Evolutionary conservation across 805 yeast genomes (phyloP), one percentile per base, ranked within the genome.

Genomic region (Candida vaughaniae): DNA sequence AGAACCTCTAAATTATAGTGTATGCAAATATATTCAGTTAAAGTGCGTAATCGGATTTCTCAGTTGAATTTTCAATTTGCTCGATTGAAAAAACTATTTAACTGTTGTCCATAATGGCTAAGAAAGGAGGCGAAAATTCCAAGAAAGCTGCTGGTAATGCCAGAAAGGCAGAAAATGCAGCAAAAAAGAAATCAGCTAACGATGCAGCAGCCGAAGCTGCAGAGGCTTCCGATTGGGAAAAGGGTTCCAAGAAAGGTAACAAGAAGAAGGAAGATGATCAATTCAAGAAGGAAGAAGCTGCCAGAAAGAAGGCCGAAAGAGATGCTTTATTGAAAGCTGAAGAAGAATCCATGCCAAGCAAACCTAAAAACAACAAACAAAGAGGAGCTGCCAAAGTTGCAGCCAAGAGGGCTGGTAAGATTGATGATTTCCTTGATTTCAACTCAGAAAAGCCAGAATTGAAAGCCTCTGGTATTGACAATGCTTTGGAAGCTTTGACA

Each of bases 281-380:
- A 34, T 79, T 76, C 38, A 85, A 84, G 63, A 78, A 73, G 53
- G 88, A 82, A 34, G 90, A 84, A 51, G 90, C 85, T 4, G 80
- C 82, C 6, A 72, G 79, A 38, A 83, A 82, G 68, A 86, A 85
- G 69, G 84, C 85, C n/a, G 93, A 85, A 55, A 73, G 93, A 49
- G 93, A 85, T 29, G 78, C 79, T 1, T 62, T 78, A 42, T 59
- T 85, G 45, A 65, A 69, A 44, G 82, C 75, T 7, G 90, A 82
- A 58, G 87, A 80, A 51, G 82, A 70, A 11, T 66, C 80, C 12
- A 57, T 80, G 48, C 85, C 85, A 1, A 46, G 78, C 6, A 82
- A 81, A 57, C 76, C 83, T 1, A 48, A 51, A 27, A 62, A 64
- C 30, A 53, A 68, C 27, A 77, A 81, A 54, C 73, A 75, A 49